Conservation (phyloP, 106 monocot genomes). For the Narthecium ossifragum region DNA sequence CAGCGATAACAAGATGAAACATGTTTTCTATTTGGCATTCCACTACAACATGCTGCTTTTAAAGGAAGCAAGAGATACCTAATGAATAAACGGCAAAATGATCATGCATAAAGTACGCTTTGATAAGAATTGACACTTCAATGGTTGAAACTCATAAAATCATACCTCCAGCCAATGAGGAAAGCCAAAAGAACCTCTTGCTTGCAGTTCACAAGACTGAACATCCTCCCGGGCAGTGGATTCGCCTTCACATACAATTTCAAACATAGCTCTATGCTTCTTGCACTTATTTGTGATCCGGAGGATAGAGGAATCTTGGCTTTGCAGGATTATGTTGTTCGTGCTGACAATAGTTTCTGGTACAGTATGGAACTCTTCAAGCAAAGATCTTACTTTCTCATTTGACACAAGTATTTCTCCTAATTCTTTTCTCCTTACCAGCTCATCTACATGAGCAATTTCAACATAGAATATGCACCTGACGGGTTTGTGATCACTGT, state of each 20-base stretch:
- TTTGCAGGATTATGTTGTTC: conserved; percentile 38
- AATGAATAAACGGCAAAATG: neutral
- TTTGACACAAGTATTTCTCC: conserved; percentile 32
- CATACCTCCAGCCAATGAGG: conserved; percentile 59
- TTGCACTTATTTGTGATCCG: conserved; percentile 38
- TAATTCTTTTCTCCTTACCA: conserved; percentile 25
- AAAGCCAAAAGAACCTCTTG: conserved; percentile 48
- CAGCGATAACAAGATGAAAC: neutral
- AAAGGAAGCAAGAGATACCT: neutral
- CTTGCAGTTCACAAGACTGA: conserved; percentile 8
- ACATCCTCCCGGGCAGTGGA: conserved; percentile 29
- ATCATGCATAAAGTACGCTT: neutral
- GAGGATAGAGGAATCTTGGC: conserved; percentile 31
- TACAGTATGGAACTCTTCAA: conserved; percentile 26
- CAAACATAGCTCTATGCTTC: conserved; percentile 38
- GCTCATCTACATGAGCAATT: conserved; percentile 42
- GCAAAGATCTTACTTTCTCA: conserved; percentile 23
- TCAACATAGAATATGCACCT: conserved; percentile 46
- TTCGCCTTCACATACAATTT: conserved; percentile 40
- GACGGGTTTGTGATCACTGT: conserved; percentile 71
- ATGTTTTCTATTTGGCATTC: neutral
- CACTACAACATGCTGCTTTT: neutral
- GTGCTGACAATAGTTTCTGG: conserved; percentile 54
- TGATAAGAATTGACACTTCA: neutral
- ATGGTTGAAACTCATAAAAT: neutral